phyloP scores from a whole-genome alignment of 2,329 filamentous ascomycete genomes.

The Blastomyces gilchristii region DNA sequence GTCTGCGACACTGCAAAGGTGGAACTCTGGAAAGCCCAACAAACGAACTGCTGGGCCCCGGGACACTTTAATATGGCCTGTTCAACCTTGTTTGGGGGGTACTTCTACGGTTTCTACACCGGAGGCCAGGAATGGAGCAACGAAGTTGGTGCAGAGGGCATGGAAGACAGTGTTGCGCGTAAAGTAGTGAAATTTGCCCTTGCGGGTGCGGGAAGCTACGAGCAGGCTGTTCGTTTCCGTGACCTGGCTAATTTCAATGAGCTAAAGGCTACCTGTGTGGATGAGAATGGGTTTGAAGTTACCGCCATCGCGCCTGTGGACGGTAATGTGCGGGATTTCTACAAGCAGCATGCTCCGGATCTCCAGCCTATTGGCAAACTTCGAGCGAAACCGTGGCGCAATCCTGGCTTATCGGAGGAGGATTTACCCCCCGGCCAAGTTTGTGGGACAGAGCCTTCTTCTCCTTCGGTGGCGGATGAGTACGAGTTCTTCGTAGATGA shows the following conservation, averaged over 20 bases:
- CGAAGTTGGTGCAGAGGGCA: slow-evolving; percentile 24
- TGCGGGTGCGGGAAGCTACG: slow-evolving; percentile 36
- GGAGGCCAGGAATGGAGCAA: slow-evolving; percentile 34
- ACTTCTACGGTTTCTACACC: slow-evolving; percentile 35
- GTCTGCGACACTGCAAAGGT: slow-evolving; percentile 56
- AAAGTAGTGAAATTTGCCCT: slow-evolving; percentile 44
- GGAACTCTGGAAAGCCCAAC: slow-evolving; percentile 54
- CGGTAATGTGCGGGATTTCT: slow-evolving; percentile 39
- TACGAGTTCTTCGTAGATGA: slow-evolving; percentile 60
- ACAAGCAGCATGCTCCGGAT: slow-evolving; percentile 33
- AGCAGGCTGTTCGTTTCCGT: slow-evolving; percentile 31
- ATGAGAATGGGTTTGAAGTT: slow-evolving; percentile 53
- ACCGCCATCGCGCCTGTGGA: slow-evolving; percentile 41
- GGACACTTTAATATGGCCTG: slow-evolving; percentile 74
- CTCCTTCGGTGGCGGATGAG: slow-evolving; percentile 16
- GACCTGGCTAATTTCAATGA: slow-evolving; percentile 25
- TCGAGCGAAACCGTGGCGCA: slow-evolving; percentile 41
- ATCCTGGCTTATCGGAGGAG: slow-evolving; percentile 32
- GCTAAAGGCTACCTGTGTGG: slow-evolving; percentile 37
- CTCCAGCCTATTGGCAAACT: slow-evolving; percentile 46
- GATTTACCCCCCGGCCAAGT: slow-evolving; percentile 30
- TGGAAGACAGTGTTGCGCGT: slow-evolving; percentile 39
- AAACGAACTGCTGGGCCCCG: slow-evolving; percentile 49
- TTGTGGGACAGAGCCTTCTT: slow-evolving; percentile 19
- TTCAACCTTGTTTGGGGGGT: slow-evolving; percentile 55